Base-by-base conservation (phyloP, 352 stramenopile genomes). In the Phytophthora ramorum region DNA sequence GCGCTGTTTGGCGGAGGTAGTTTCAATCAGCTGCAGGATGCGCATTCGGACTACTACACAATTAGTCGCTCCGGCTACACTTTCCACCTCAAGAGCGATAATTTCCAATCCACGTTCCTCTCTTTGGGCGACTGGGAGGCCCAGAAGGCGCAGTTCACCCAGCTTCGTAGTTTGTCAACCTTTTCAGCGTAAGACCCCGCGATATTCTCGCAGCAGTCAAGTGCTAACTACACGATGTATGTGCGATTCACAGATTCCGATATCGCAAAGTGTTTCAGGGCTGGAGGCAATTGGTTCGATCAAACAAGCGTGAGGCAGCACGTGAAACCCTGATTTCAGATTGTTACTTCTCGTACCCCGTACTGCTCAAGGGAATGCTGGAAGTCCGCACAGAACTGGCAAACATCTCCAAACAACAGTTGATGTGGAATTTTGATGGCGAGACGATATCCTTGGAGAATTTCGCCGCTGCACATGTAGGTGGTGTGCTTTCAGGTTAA, bases 41-140 rank as follows among this genome's bases (percentile, higher is more conserved):
- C 74, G 14, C 64, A 68, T 19, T 90, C 55, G 50, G 85, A 92
- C 49, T 93, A 84, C 62, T 93, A 93, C 74, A 91, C 84, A 0
- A 73, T 91, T 37, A 91, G 81, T 51, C 45, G 57, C 8, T 48
- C 64, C 3, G 83, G 80, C 0, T 86, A 90, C 54, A 88, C 84
- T 12, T 92, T 89, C 32, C 78, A 92, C 48, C 53, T 70, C 19
- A 86, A 90, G 26, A 60, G 71, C 8, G 76, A 90, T 61, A 55
- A 48, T 4, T 85, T 82, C 13, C 41, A 67, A 14, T 75, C 79
- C 0, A 66, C 67, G 0, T 91, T 90, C 40, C 60, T 87, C 0
- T 68, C 78, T 0, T 51, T 79, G 4, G 30, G 26, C 1, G 69
- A 86, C 7, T 93, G 83, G 83, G 81, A 93, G 40, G 62, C 48